phyloP scores from a whole-genome alignment of 257 asterid species.

The Hygrophila difformis region DNA sequence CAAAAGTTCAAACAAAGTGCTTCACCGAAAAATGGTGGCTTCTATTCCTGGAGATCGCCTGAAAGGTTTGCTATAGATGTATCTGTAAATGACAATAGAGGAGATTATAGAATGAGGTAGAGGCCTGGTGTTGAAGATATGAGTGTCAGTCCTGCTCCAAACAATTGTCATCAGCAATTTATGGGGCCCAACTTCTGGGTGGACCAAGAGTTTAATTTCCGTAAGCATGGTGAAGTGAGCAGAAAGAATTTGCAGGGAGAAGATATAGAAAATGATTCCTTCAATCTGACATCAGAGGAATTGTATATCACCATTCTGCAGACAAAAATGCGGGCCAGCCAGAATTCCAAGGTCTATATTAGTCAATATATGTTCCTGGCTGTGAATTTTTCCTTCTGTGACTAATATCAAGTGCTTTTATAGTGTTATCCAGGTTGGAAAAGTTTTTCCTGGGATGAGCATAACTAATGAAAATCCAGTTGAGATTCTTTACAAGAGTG shows the following conservation, averaged over 20 bases:
- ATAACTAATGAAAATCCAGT: constrained; percentile 27
- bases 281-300: constrained; percentile 22
- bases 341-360: constrained; percentile 28
- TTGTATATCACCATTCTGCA: constrained; percentile 15
- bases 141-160: constrained; percentile 25
- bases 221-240: constrained; percentile 13
- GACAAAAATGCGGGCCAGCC: constrained; percentile 23
- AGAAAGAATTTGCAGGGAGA: constrained; percentile 22
- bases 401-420: constrained; percentile 19
- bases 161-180: constrained; percentile 19
- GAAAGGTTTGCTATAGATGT: constrained; percentile 31
- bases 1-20: constrained; percentile 23
- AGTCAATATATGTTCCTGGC: not conserved
- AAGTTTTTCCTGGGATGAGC: constrained; percentile 24
- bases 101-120: constrained; percentile 26
- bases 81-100: constrained; percentile 31
- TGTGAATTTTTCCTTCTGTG: constrained; percentile 8
- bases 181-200: constrained; percentile 19
- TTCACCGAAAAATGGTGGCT: constrained; percentile 20
- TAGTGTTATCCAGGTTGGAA: constrained; percentile 29
- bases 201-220: constrained; percentile 20
- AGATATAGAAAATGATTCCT: constrained; percentile 22
- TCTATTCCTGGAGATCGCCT: constrained; percentile 22
- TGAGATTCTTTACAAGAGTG: too few relatives aligned
- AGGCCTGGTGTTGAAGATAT: constrained; percentile 25